Percentiles rank a stretch among this genome's conserved stretches.
These are phyloP conservation scores for Mesostigma viride DNA, from an alignment of 139 green algal species.

Conservation along the genomic window DNA sequence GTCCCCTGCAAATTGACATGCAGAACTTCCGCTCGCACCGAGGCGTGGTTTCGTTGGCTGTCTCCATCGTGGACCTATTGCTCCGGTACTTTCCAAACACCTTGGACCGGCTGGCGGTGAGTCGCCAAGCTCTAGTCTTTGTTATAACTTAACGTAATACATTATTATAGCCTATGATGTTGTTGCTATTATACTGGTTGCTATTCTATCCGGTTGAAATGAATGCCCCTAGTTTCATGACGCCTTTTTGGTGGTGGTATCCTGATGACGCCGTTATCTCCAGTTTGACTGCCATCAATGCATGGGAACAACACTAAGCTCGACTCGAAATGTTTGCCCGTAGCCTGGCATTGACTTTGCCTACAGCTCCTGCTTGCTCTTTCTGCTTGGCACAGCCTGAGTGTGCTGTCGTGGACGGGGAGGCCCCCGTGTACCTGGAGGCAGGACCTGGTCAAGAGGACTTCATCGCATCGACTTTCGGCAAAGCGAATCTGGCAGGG, in stretches of 20 bases:
- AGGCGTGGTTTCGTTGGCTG: conserved; percentile 57
- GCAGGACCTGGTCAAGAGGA: not conserved
- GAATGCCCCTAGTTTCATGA: not conserved
- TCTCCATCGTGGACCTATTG: conserved; percentile 47
- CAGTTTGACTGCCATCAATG: not conserved
- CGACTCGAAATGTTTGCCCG: not conserved
- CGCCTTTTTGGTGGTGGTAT: not conserved
- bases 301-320: too few relatives aligned
- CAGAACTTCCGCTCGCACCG: conserved; percentile 51
- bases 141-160: too few relatives aligned
- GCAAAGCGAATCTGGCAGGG: not conserved
- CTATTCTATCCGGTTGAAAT: too few relatives aligned
- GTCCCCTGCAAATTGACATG: too few relatives aligned
- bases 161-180: too few relatives aligned
- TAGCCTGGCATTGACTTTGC: not conserved
- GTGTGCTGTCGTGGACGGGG: not conserved
- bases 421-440: not conserved
- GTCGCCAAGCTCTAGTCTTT: conserved; percentile 4
- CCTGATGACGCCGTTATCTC: not conserved
- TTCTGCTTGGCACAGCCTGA: too few relatives aligned
- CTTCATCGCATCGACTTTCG: not conserved
- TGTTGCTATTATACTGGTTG: too few relatives aligned
- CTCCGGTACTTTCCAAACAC: conserved; percentile 45
- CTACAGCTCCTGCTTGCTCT: not conserved
- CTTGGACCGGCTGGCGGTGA: conserved; percentile 44